Base-by-base conservation (phyloP, 1,284 basidiomycete genomes). In the Heterobasidion occidentale region DNA sequence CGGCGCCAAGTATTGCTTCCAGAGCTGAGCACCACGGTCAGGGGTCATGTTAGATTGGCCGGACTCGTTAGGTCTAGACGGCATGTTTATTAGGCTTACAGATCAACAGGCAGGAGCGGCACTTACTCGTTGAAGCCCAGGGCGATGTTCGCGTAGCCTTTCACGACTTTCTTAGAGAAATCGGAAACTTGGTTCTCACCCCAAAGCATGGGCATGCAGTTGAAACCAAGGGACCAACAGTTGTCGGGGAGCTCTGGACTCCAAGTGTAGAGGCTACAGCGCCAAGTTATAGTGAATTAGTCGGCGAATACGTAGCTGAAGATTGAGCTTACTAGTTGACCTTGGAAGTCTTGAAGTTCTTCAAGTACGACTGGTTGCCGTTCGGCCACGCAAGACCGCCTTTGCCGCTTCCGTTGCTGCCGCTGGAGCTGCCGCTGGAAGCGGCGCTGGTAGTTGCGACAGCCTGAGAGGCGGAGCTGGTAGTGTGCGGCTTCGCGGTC, bases 51-150 rank as follows among this genome's bases (percentile, higher is more conserved):
- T 78, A 60, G 87, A 77, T 70, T 92, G 85, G 15, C 76, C 71
- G 34, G 62, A 58, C 61, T 81, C 77, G 64, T 89, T 81, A 52
- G 86, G 84, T 67, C 83, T 85, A 58, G 1, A 19, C 15, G n/a
- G 53, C 58, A 19, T 27, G 62, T 56, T 7, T 46, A 14, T 36
- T 38, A 19, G 46, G 45, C 14, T 51, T 27, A 7, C 2, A 11
- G 9, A 38, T 35, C 47, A 15, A 7, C 5, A 8, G 55, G 36
- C 38, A 45, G 48, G 34, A 19, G 38, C 47, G 53, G 33, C 54
- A 73, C 83, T 36, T 63, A 87, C 86, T 90, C 88, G 69, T 92
- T 93, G 70, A 81, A 75, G 59, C 83, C 86, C 45, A 90, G 66
- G 53, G 79, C 78, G 58, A 71, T 68, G 47, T 77, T 72, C 56